Evolutionary conservation across 176 grass and related monocot species (phyloP).

Genomic region (Lolium rigidum): DNA sequence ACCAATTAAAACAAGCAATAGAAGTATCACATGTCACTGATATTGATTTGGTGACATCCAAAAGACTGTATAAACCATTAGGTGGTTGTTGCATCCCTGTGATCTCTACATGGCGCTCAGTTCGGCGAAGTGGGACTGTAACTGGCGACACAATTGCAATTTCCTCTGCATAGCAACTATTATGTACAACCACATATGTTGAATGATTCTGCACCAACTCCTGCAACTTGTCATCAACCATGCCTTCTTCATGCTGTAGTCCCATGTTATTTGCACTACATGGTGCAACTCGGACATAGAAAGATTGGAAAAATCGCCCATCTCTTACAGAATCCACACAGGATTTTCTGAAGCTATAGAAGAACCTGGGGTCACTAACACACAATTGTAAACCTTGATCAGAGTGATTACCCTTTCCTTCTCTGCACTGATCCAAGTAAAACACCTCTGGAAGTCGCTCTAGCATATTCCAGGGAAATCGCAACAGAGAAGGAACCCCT

Average conservation of each 20-base stretch:
- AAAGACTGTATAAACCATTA: fast-evolving
- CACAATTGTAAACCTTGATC: not conserved
- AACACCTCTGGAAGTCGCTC: not conserved
- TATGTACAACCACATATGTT: not conserved
- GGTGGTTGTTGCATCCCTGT: not conserved
- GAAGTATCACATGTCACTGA: not conserved
- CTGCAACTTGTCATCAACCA: not conserved
- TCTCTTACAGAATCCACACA: fast-evolving
- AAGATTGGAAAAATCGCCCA: not conserved
- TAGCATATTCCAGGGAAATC: constrained; percentile 40
- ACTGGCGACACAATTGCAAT: not conserved
- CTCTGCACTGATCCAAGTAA: not conserved
- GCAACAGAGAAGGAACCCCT: not conserved
- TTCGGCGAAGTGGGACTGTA: not conserved
- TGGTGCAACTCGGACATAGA: constrained; percentile 19
- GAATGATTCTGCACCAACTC: not conserved
- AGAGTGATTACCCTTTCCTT: not conserved
- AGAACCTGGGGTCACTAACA: not conserved
- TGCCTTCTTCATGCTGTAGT: not conserved
- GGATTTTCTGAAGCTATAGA: not conserved
- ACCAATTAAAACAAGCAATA: fast-evolving
- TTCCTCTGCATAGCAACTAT: fast-evolving
- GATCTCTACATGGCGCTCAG: constrained; percentile 10
- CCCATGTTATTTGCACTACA: not conserved
- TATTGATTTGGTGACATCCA: not conserved